Evolutionary conservation across 1,284 basidiomycete species (phyloP).

Genomic region (Rhodotorula sp.): DNA sequence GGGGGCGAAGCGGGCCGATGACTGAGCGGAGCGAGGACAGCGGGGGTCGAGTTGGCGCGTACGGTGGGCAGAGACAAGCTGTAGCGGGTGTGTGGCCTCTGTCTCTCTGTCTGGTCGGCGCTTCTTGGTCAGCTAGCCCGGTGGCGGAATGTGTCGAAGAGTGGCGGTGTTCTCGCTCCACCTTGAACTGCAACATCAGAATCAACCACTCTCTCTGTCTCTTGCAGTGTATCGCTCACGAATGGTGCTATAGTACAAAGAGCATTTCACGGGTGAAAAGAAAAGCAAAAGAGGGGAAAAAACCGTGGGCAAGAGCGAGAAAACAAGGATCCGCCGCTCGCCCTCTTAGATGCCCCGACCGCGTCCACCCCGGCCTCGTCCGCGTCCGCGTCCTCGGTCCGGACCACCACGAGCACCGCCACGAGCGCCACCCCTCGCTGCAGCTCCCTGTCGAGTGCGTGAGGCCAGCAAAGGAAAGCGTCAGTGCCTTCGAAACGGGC

Average conservation of each 20-base stretch:
- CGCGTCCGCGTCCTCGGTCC: conserved; percentile 21
- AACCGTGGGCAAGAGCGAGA: neutral
- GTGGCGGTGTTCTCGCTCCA: no score
- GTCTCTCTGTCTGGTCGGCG: neutral
- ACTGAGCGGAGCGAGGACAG: neutral
- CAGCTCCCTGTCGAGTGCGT: neutral
- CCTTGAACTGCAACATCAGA: no score
- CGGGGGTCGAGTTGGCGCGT: neutral
- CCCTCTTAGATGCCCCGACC: conserved; percentile 7
- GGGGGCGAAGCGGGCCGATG: neutral
- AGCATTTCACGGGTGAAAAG: neutral
- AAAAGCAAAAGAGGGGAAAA: neutral
- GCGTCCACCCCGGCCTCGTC: conserved; percentile 27
- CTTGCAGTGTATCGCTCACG: no score
- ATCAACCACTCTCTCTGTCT: no score
- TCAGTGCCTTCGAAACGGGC: neutral
- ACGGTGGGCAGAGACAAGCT: neutral
- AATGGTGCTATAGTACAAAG: no score
- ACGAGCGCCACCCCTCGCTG: conserved; percentile 2
- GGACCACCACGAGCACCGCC: conserved; percentile 9
- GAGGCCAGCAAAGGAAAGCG: no score
- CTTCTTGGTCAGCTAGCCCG: no score
- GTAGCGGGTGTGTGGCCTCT: neutral
- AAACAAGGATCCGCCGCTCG: neutral
- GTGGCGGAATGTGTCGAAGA: no score